These are phyloP conservation scores for Thraustochytrium striatum DNA, from an alignment of 352 stramenopile species.

Conservation along the genomic window DNA sequence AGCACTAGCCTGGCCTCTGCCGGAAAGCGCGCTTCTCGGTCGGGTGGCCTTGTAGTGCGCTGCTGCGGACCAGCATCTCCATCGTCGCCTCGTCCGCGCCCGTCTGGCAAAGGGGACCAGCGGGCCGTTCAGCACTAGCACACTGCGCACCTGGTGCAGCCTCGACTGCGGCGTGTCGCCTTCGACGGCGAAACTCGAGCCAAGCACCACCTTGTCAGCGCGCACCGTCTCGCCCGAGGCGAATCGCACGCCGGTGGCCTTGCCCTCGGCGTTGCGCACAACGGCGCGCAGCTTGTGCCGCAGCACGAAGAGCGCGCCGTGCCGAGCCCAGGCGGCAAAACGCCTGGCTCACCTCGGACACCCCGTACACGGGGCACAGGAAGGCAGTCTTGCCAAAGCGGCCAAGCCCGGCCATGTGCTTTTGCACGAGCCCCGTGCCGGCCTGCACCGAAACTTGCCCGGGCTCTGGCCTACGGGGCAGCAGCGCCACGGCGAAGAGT, in stretches of 20 bases:
- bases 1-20: conserved; percentile 63
- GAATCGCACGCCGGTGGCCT: background rate
- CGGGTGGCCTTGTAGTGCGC: background rate
- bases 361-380: conserved; percentile 71
- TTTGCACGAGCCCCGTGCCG: conserved; percentile 20
- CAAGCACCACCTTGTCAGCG: conserved; percentile 8
- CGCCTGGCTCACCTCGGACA: conserved; percentile 75
- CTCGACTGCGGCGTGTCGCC: background rate
- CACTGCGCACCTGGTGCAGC: background rate
- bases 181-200: background rate
- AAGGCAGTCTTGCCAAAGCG: conserved; percentile 77
- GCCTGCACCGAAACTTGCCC: background rate
- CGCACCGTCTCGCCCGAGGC: conserved; percentile 44
- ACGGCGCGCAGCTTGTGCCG: conserved; percentile 52
- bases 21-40: conserved; percentile 36
- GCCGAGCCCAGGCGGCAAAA: conserved; percentile 76
- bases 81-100: background rate
- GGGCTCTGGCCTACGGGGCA: conserved; percentile 52
- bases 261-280: background rate
- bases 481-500: conserved; percentile 73
- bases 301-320: conserved; percentile 76
- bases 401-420: conserved; percentile 60
- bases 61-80: background rate
- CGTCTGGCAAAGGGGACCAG: background rate
- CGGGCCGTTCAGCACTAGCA: conserved; percentile 1